These are phyloP conservation scores for Scalesia atractyloides DNA, from an alignment of 129 eudicot species.

Conservation along the genomic window DNA sequence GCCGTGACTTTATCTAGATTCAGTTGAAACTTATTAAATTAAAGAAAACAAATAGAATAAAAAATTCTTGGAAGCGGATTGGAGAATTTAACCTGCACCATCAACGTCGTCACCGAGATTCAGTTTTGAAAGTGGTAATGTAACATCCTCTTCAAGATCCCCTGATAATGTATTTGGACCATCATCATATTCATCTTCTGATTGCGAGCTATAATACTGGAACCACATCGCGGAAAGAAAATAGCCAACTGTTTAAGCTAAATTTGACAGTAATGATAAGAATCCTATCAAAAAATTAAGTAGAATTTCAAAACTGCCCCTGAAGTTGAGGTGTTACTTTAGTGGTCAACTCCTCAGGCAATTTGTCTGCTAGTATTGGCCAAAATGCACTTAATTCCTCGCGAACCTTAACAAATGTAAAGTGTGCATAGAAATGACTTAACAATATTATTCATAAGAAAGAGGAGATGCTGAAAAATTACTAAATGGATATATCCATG, in stretches of 20 bases:
- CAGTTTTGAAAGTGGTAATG: constrained; percentile 63
- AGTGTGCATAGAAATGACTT: constrained; percentile 11
- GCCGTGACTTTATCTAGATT: constrained; percentile 37
- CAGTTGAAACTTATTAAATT: constrained; percentile 7
- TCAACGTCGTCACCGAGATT: constrained; percentile 49
- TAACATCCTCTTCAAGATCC: constrained; percentile 51
- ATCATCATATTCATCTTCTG: constrained; percentile 59
- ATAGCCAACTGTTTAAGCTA: background rate
- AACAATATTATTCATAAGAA: background rate
- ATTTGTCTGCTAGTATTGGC: constrained; percentile 62
- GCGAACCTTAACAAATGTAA: constrained; percentile 63
- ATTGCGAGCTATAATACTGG: constrained; percentile 65
- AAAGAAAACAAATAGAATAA: background rate
- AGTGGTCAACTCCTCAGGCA: constrained; percentile 59
- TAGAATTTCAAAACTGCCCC: constrained; percentile 33
- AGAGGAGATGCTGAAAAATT: background rate
- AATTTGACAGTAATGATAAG: background rate
- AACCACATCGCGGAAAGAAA: background rate
- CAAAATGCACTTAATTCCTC: constrained; percentile 62
- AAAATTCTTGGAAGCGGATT: background rate
- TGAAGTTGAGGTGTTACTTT: constrained; percentile 48
- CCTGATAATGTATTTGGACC: constrained; percentile 38
- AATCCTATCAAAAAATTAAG: background rate
- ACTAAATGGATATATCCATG: background rate
- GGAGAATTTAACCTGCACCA: constrained; percentile 32